These are phyloP conservation scores for Mrakiaceae sp. DNA, from an alignment of 1,284 basidiomycete species.

Conservation along the genomic window DNA sequence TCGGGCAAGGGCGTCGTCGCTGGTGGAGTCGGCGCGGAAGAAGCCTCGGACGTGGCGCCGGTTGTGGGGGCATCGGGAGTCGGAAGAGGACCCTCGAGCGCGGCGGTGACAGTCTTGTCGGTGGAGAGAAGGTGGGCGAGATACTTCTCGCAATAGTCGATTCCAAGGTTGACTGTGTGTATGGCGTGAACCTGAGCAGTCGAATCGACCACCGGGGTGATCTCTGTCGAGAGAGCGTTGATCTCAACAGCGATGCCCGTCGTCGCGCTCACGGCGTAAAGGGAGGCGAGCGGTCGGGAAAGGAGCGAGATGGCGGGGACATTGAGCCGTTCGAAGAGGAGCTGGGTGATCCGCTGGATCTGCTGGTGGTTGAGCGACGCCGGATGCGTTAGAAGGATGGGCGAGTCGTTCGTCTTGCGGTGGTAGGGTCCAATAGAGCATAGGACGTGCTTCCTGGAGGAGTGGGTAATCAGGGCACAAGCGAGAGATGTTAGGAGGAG, in stretches of 20 bases:
- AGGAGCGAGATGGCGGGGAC: conserved; percentile 68
- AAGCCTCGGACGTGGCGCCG: conserved; percentile 31
- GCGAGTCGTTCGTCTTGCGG: conserved; percentile 74
- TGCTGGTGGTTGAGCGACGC: conserved; percentile 54
- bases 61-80: conserved; percentile 27
- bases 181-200: conserved; percentile 51
- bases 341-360: conserved; percentile 61
- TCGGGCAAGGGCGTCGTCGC: conserved; percentile 27
- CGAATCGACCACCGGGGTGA: conserved; percentile 68
- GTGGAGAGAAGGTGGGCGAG: conserved; percentile 59
- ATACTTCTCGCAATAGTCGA: conserved; percentile 60
- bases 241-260: conserved; percentile 72
- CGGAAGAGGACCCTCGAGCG: conserved; percentile 42
- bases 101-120: conserved; percentile 47
- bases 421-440: conserved; percentile 62
- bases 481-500: not conserved
- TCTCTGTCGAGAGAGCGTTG: conserved; percentile 59
- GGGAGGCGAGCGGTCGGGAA: conserved; percentile 67
- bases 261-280: conserved; percentile 61
- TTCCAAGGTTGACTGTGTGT: conserved; percentile 53
- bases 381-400: conserved; percentile 62
- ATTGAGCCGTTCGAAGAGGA: conserved; percentile 86
- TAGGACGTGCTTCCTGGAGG: conserved; percentile 70
- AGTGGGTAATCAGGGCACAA: not conserved
- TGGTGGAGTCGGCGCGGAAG: conserved; percentile 15